Evolutionary conservation across 2,329 filamentous ascomycete species (phyloP), one percentile per base, ranked within the genome.

Genomic region (Neonectria neomacrospora): DNA sequence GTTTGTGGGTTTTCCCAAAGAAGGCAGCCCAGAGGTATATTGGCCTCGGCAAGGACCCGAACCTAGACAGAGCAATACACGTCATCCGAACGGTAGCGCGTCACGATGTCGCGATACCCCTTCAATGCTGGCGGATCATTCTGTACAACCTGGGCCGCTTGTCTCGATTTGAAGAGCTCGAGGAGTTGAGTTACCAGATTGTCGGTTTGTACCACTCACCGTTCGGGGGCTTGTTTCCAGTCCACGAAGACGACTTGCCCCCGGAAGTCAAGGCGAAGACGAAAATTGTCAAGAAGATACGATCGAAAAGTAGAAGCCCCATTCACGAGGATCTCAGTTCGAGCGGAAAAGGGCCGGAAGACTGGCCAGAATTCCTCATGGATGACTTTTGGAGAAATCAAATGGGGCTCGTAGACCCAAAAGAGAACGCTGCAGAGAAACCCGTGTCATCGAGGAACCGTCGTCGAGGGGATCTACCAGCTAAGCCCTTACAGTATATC

Each of bases 201-300:
- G 74, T 82, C 10, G 71, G 80, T 18, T 63, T 80, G 42, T 81
- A 83, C 66, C 67, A 68, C 23, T 70, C 69, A 58, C 70, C 63
- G n/a, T 47, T 68, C 6, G 62, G 69, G 41, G 74, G 73, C 58
- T 71, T 82, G 39, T 74, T 85, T 34, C 80, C 80, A 0, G 75
- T 86, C 28, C 80, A 86, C 58, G 69, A 74, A 5, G 69, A 73
- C 7, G 84, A 87, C 64, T 69, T 83, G 11, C 84, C 79, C 9
- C 52, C 60, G 9, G 34, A 16, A 37, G 5, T 37, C 34, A 54
- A 41, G 26, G 47, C 60, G 7, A 41, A 48, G 5, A 2, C 42
- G 26, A 58, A 52, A 18, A 5, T 18, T 20, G n/a, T 23, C 9
- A 60, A 58, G 10, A 12, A 34, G 23, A 54, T 16, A 10, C 10